These are phyloP conservation scores for Pleodorina starrii DNA, from an alignment of 139 green algal species.

Conservation along the genomic window DNA sequence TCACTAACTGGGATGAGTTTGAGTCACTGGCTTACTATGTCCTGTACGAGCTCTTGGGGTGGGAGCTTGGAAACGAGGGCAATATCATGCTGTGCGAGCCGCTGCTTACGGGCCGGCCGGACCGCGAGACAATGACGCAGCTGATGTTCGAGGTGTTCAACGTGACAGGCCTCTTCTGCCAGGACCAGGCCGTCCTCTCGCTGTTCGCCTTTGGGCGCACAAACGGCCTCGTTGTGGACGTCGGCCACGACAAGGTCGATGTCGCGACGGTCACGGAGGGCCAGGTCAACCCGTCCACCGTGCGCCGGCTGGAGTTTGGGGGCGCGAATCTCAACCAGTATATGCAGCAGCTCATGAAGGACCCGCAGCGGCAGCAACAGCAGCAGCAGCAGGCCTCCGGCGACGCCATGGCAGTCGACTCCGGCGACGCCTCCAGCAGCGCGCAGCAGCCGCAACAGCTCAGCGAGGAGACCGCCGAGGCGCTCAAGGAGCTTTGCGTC, in stretches of 20 bases:
- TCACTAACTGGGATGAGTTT: slow-evolving; percentile 74
- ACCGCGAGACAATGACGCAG: slow-evolving; percentile 83
- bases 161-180: slow-evolving; percentile 76
- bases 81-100: slow-evolving; percentile 81
- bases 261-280: slow-evolving; percentile 88
- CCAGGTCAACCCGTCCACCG: slow-evolving; percentile 61
- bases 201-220: slow-evolving; percentile 84
- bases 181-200: slow-evolving; percentile 78
- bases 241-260: slow-evolving; percentile 84
- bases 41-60: slow-evolving; percentile 83
- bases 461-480: slow-evolving; percentile 15
- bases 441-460: not conserved
- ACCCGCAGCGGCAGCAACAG: not conserved
- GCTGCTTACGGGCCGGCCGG: slow-evolving; percentile 68
- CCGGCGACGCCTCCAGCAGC: not conserved
- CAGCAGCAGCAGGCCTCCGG: not conserved
- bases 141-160: slow-evolving; percentile 89
- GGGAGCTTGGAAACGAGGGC: slow-evolving; percentile 79
- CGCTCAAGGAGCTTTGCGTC: slow-evolving; percentile 47
- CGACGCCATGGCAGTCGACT: not conserved
- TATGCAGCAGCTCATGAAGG: slow-evolving; percentile 28
- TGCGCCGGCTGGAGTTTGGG: slow-evolving; percentile 72
- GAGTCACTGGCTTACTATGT: slow-evolving; percentile 80
- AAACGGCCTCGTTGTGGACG: slow-evolving; percentile 86
- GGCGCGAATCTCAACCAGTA: slow-evolving; percentile 70